Evolutionary conservation across 202 grass and related monocot species (phyloP).

Genomic region (Elaeis oleifera): DNA sequence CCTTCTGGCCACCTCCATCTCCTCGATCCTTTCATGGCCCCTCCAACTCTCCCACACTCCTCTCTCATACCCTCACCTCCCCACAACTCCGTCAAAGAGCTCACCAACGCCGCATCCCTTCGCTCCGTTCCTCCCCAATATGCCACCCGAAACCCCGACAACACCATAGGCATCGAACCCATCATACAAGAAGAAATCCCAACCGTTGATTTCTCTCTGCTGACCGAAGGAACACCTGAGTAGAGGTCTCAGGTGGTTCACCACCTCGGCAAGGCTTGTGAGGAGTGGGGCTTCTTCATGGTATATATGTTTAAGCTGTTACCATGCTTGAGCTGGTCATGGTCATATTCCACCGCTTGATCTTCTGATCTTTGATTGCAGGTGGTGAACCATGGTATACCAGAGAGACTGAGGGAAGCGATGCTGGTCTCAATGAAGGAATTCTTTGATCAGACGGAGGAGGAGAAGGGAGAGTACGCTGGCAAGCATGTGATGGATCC

Average conservation of each 20-base stretch:
- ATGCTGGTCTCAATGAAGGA: conserved; percentile 25
- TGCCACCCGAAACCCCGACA: neutral
- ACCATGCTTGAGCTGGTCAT: neutral
- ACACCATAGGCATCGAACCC: neutral
- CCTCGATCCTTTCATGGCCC: neutral
- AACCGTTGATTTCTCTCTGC: conserved; percentile 40
- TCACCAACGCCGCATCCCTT: neutral
- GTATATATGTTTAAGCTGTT: conserved; percentile 18
- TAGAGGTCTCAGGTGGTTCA: conserved; percentile 30
- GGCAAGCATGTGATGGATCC: conserved; percentile 40
- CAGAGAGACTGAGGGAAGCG: conserved; percentile 32
- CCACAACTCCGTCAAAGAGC: conserved; percentile 8
- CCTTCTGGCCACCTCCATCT: neutral
- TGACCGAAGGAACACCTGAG: conserved; percentile 34
- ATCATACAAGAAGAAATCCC: conserved; percentile 28
- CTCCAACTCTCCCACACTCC: neutral
- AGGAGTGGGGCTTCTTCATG: conserved; percentile 93
- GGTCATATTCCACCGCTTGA: neutral
- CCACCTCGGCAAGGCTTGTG: conserved; percentile 46
- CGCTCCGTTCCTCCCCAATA: neutral
- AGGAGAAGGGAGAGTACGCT: conserved; percentile 34
- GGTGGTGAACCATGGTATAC: conserved; percentile 62
- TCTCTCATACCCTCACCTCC: neutral
- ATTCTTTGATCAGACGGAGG: conserved; percentile 36
- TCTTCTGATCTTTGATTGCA: conserved; percentile 12